These are phyloP conservation scores for Salix purpurea DNA, from an alignment of 345 rosid genomes.

Conservation along the genomic window DNA sequence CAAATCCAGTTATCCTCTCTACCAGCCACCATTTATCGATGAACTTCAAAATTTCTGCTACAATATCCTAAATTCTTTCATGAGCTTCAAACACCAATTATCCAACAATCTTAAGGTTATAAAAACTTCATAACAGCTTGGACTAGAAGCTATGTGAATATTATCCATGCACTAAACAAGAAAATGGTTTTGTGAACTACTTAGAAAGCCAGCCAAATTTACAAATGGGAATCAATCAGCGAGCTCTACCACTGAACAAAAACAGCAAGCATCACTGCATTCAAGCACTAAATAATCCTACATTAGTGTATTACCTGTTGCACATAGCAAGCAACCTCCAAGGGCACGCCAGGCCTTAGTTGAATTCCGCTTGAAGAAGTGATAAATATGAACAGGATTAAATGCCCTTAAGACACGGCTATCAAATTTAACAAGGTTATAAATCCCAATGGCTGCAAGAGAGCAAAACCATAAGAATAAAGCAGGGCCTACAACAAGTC, in stretches of 20 bases:
- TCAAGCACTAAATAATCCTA: background rate
- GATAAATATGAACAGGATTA: slow-evolving; percentile 86
- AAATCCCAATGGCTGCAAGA: slow-evolving; percentile 84
- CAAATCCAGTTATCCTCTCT: background rate
- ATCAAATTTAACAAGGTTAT: slow-evolving; percentile 78
- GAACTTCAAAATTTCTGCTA: background rate
- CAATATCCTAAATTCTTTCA: background rate
- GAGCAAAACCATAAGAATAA: slow-evolving; percentile 94
- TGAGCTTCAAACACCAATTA: background rate
- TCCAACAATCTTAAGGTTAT: background rate
- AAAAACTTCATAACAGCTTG: background rate
- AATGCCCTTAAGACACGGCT: slow-evolving; percentile 74
- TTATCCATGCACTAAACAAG: background rate
- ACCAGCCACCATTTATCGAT: background rate
- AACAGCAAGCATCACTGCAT: background rate
- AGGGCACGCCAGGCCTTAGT: slow-evolving; percentile 87
- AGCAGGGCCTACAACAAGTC: slow-evolving; percentile 91
- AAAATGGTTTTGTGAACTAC: background rate
- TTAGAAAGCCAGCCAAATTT: background rate
- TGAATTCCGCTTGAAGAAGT: slow-evolving; percentile 82
- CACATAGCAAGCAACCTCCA: slow-evolving; percentile 98
- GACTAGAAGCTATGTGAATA: background rate
- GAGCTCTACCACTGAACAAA: background rate
- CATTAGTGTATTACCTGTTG: slow-evolving; percentile 59
- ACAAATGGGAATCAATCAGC: background rate